Conservation (phyloP, 2,329 filamentous ascomycete genomes). For the Aspergillus cejpii region DNA sequence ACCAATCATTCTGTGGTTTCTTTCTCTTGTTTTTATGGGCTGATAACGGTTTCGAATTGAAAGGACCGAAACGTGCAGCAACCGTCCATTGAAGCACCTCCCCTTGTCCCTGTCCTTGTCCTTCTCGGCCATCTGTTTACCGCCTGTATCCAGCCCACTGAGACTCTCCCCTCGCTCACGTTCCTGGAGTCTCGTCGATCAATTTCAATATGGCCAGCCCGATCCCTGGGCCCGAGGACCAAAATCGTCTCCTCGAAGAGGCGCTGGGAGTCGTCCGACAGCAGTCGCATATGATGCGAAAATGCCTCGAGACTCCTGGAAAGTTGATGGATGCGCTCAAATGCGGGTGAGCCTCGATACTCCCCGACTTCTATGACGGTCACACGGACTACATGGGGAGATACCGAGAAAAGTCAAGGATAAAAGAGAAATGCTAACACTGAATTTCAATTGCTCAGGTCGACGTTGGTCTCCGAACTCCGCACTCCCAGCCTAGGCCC, state of each 20-base stretch:
- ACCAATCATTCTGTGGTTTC: neutral
- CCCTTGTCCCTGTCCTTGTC: conserved; percentile 12
- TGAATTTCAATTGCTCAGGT: conserved; percentile 51
- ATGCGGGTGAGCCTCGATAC: conserved; percentile 69
- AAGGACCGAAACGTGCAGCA: neutral
- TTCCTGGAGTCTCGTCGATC: conserved; percentile 17
- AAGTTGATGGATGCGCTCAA: conserved; percentile 99
- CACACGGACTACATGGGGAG: conserved; percentile 14
- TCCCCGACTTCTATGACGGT: conserved; percentile 17
- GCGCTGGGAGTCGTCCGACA: conserved; percentile 92
- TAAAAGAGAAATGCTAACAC: neutral
- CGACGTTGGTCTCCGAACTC: conserved; percentile 95
- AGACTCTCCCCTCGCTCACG: conserved; percentile 15
- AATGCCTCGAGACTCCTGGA: conserved; percentile 90
- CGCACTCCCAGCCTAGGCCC: conserved; percentile 95
- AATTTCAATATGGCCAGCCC: conserved; percentile 41
- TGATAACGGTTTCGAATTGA: neutral
- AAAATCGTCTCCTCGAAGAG: conserved; percentile 92
- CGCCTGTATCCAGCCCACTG: conserved; percentile 18
- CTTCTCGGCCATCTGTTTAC: conserved; percentile 22
- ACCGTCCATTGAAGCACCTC: conserved; percentile 11
- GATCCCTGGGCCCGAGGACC: conserved; percentile 65
- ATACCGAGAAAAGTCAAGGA: neutral
- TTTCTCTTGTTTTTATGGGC: neutral
- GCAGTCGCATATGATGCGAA: conserved; percentile 94